phyloP scores from a whole-genome alignment of 1,284 basidiomycete species.

The Marasmius sp. region DNA sequence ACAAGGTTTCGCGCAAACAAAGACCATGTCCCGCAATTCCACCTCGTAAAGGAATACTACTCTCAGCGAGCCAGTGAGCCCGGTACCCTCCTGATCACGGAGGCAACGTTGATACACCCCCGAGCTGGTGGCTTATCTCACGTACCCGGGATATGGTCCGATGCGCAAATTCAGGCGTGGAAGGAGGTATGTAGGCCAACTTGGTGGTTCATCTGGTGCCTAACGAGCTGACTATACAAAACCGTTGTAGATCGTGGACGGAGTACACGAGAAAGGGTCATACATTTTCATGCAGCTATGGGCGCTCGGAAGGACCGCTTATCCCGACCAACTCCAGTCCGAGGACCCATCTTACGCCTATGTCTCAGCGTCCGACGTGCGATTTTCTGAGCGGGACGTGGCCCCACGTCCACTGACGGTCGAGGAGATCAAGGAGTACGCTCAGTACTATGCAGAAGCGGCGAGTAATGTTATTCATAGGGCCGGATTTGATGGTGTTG shows the following conservation, averaged over 20 bases:
- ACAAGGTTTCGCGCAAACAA: no score
- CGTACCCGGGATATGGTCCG: no score
- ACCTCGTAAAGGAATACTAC: no score
- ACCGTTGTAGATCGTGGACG: conserved; percentile 24
- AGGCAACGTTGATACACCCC: no score
- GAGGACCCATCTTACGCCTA: conserved; percentile 17
- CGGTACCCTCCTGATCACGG: no score
- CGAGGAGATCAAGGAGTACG: conserved; percentile 40
- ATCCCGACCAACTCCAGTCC: conserved; percentile 23
- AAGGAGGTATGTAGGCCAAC: no score
- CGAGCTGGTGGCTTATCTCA: no score
- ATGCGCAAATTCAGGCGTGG: no score
- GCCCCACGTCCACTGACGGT: conserved; percentile 19
- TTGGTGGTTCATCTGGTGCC: no score
- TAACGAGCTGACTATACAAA: no score
- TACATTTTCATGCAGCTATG: conserved; percentile 46
- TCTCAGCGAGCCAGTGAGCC: no score
- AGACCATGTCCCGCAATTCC: no score
- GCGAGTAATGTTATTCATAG: conserved; percentile 34
- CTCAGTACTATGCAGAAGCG: conserved; percentile 27
- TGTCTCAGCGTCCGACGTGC: conserved; percentile 17
- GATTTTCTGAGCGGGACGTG: conserved; percentile 1
- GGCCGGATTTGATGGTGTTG: conserved; percentile 30
- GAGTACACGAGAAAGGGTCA: conserved; percentile 39
- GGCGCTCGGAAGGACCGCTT: conserved; percentile 41